phyloP scores from a whole-genome alignment of 1,284 basidiomycete species.

The Rhodotorula sp. region DNA sequence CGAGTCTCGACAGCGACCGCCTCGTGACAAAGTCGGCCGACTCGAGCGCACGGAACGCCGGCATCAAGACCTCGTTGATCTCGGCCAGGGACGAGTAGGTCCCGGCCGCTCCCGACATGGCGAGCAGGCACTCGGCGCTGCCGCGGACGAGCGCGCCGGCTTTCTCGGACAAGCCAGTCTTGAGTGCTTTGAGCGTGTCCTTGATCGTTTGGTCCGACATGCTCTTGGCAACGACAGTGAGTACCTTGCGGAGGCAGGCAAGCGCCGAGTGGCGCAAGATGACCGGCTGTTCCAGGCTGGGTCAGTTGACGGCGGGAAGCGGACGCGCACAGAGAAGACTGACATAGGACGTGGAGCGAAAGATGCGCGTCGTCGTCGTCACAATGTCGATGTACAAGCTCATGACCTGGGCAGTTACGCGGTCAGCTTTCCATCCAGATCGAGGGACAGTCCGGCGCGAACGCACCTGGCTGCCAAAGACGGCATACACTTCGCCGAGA shows the following conservation, averaged over 20 bases:
- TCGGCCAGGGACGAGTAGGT: conserved; percentile 58
- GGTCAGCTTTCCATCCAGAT: too few relatives aligned
- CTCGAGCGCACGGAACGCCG: conserved; percentile 75
- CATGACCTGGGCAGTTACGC: conserved; percentile 69
- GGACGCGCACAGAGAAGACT: background rate
- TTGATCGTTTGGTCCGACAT: conserved; percentile 73
- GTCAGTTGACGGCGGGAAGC: background rate
- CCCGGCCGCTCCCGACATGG: conserved; percentile 45
- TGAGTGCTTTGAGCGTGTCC: conserved; percentile 83
- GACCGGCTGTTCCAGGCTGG: conserved; percentile 57
- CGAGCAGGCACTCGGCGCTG: conserved; percentile 58
- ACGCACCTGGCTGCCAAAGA: conserved; percentile 80
- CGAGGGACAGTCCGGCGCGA: too few relatives aligned
- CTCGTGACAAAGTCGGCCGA: conserved; percentile 79
- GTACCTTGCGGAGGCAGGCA: conserved; percentile 68
- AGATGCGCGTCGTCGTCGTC: conserved; percentile 62
- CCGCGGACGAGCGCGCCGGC: conserved; percentile 81
- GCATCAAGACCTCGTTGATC: conserved; percentile 67
- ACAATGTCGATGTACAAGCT: conserved; percentile 85
- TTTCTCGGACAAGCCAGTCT: conserved; percentile 73
- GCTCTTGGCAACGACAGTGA: conserved; percentile 74
- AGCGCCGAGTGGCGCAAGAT: conserved; percentile 81
- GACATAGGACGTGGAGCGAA: conserved; percentile 67
- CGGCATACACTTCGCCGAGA: conserved; percentile 81
- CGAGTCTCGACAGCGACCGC: conserved; percentile 70